Evolutionary conservation across 306 rosid genomes (phyloP).

Genomic region (Urtica urens): DNA sequence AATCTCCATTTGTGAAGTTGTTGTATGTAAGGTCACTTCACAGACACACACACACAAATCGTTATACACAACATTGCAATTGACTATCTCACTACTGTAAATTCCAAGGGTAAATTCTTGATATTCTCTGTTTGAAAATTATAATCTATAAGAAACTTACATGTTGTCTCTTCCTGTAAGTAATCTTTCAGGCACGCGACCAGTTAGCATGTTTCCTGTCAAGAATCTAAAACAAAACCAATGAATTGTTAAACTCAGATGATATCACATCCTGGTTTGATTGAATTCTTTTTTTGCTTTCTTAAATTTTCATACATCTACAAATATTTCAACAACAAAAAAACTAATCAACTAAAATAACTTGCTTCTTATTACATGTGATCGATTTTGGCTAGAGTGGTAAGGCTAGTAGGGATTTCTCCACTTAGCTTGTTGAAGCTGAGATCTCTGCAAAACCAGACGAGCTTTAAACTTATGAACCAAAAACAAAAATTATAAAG

Average conservation of each 20-base stretch:
- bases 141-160: conserved; percentile 30
- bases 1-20: conserved; percentile 19
- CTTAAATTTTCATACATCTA: too few relatives aligned
- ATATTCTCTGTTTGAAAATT: too few relatives aligned
- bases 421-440: conserved; percentile 66
- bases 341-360: too few relatives aligned
- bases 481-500: background rate
- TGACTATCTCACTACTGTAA: too few relatives aligned
- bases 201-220: conserved; percentile 44
- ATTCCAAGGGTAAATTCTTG: too few relatives aligned
- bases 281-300: too few relatives aligned
- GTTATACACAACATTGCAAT: too few relatives aligned
- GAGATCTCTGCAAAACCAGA: conserved; percentile 51
- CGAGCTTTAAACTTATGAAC: background rate
- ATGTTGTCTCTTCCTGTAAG: conserved; percentile 2
- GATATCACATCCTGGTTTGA: too few relatives aligned
- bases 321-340: too few relatives aligned
- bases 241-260: too few relatives aligned
- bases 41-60: conserved; percentile 3
- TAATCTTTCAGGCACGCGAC: conserved; percentile 34
- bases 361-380: conserved; percentile 64
- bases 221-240: conserved; percentile 34
- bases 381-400: conserved; percentile 5
- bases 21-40: conserved; percentile 51
- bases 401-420: conserved; percentile 33